Evolutionary conservation across 176 grass and related monocot species (phyloP), one percentile per base, ranked within the genome.

Genomic region (Avena atlantica): DNA sequence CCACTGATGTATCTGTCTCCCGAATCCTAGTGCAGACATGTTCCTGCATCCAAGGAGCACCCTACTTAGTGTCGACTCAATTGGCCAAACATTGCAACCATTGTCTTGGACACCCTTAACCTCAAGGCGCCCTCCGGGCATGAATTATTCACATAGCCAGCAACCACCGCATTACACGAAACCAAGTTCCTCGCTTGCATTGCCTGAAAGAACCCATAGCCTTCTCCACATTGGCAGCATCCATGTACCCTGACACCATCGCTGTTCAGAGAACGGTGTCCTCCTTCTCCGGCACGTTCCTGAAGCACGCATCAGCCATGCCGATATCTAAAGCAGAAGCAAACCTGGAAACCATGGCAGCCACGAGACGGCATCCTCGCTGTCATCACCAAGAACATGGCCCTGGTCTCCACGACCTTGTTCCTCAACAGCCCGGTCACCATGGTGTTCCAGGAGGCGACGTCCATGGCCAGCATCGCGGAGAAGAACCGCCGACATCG

Each of bases 371-470:
- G 53, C 36, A 21, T 89, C 84, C 82, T 94, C 49, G 0, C 34
- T 0, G 87, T 87, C 89, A 94, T 94, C 14, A 48, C 77, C 13
- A 21, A 53, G 81, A 94, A 91, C 16, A 87, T 27, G 40, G 85
- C 25, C 19, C 58, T 76, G 40, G 89, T 87, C 70, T 71, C 71
- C 63, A 91, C 2, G 37, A 81, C 84, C 36, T 85, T 42, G 21
- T 79, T 78, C 81, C 37, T 77, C 16, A 72, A 85, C n/a, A 94
- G 67, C 61, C 89, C 89, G 4, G 92, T 87, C 45, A 94, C 57
- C 89, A 94, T 87, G 81, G 89, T 85, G 85, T 94, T 91, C 89
- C 89, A 94, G 25, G 89, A 91, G 68, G 81, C 82, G 9, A 91
- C 55, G 65, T 91, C 87, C 77, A 48, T 84, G 56, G 36, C 20